Percentiles rank a stretch among this genome's conserved stretches.
These are phyloP conservation scores for Citrus inodora DNA, from an alignment of 345 rosid species.

Conservation along the genomic window DNA sequence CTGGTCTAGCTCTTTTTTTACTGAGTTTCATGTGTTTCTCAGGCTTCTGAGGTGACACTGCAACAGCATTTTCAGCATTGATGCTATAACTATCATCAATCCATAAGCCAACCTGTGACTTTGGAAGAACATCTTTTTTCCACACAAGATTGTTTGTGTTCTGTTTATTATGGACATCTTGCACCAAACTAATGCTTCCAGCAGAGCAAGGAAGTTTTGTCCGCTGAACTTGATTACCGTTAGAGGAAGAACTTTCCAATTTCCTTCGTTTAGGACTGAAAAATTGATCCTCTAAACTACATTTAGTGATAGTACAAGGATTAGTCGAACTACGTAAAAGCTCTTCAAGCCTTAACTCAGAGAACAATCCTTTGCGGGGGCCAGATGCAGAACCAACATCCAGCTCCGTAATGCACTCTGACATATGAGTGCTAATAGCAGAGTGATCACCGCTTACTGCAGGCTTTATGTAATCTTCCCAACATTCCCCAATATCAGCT, in stretches of 20 bases:
- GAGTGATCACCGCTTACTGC: conserved; percentile 5
- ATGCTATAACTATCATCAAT: conserved; percentile 73
- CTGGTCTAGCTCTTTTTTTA: conserved; percentile 76
- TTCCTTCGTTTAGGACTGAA: conserved; percentile 47
- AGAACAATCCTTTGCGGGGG: conserved; percentile 63
- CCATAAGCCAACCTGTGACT: conserved; percentile 60
- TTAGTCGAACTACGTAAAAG: conserved; percentile 42
- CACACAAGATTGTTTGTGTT: conserved; percentile 19
- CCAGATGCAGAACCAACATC: conserved; percentile 25
- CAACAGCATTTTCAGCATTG: conserved; percentile 37
- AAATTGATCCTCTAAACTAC: conserved; percentile 32
- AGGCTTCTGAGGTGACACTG: conserved; percentile 34
- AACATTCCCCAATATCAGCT: conserved; percentile 14
- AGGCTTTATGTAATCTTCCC: conserved; percentile 33
- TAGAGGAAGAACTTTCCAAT: conserved; percentile 37
- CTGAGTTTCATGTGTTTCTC: conserved; percentile 50
- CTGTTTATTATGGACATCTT: conserved; percentile 17
- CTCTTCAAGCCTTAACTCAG: conserved; percentile 70
- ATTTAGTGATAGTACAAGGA: conserved; percentile 30
- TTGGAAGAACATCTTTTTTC: conserved; percentile 31
- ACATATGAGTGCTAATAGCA: conserved; percentile 13
- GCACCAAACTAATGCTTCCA: conserved; percentile 24
- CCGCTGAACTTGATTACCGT: conserved; percentile 23
- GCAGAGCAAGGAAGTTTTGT: conserved; percentile 30
- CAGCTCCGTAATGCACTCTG: conserved; percentile 30